phyloP scores from a whole-genome alignment of 1,284 basidiomycete species.

The Peniophora sp. region DNA sequence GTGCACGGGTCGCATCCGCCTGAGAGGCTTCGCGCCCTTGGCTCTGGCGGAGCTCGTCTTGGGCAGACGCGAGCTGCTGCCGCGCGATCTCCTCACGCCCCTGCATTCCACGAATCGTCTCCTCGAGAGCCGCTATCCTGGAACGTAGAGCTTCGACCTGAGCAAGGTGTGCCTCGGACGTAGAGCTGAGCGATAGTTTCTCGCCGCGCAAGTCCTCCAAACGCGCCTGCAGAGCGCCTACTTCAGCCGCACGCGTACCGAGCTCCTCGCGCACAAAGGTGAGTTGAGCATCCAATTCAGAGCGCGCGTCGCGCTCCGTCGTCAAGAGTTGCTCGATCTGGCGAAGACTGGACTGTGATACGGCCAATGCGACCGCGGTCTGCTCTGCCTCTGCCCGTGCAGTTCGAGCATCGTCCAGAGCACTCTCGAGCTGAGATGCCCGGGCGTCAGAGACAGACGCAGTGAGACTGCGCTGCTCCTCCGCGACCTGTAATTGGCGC shows the following conservation, averaged over 20 bases:
- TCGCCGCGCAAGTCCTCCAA: conserved; percentile 13
- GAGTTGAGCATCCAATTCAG: conserved; percentile 9
- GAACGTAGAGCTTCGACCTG: background rate
- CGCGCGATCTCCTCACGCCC: conserved; percentile 5
- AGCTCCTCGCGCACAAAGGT: conserved; percentile 15
- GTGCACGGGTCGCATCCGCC: background rate
- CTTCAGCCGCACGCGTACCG: conserved; percentile 19
- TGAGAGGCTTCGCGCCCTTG: conserved; percentile 9
- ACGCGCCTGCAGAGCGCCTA: conserved; percentile 17
- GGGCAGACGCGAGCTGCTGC: conserved; percentile 3
- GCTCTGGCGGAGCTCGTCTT: conserved; percentile 8
- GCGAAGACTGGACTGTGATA: conserved; percentile 15
- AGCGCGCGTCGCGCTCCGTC: background rate
- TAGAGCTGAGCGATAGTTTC: conserved; percentile 4
- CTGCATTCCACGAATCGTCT: conserved; percentile 2
- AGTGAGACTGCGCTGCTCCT: conserved; percentile 2
- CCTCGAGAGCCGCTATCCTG: background rate
- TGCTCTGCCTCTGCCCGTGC: conserved; percentile 16
- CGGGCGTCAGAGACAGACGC: conserved; percentile 4
- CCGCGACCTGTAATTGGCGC: conserved; percentile 1
- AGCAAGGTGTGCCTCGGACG: background rate
- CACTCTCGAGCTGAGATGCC: conserved; percentile 6
- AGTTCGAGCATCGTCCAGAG: conserved; percentile 3
- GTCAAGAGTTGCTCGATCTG: background rate
- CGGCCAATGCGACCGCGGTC: conserved; percentile 23